Percentiles rank a stretch among this genome's conserved stretches.
Evolutionary conservation across 345 rosid species (phyloP).

Genomic region (Cardamine occulta): DNA sequence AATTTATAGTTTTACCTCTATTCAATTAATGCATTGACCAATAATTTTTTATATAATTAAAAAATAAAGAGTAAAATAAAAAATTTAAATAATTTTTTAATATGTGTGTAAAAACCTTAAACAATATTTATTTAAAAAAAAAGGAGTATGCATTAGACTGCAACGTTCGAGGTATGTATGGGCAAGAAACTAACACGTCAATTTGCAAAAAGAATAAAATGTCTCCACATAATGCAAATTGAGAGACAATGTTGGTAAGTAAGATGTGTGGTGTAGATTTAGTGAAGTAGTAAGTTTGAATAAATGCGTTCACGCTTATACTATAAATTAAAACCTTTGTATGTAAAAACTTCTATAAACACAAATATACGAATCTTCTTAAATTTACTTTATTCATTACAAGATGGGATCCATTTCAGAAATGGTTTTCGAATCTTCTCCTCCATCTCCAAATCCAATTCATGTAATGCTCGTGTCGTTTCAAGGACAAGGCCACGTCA

Average conservation of each 20-base stretch:
- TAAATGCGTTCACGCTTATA: neutral
- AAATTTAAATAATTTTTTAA: too few relatives aligned
- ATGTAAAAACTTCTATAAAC: neutral
- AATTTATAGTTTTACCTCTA: too few relatives aligned
- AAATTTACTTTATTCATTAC: neutral
- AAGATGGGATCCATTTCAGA: conserved; percentile 25
- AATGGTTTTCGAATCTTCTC: conserved; percentile 6
- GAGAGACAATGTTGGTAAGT: neutral
- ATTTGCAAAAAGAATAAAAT: neutral
- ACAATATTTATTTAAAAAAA: too few relatives aligned
- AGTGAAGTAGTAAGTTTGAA: neutral
- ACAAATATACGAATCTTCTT: neutral
- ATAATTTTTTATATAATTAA: too few relatives aligned
- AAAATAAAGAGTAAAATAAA: too few relatives aligned
- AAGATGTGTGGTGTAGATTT: conserved; percentile 28
- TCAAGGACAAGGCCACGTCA: conserved; percentile 79
- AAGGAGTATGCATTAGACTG: neutral
- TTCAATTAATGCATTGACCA: too few relatives aligned
- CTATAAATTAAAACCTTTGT: neutral
- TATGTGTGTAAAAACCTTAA: too few relatives aligned
- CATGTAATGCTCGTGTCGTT: conserved; percentile 79
- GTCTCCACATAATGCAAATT: neutral
- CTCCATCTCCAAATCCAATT: neutral
- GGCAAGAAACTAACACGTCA: conserved; percentile 21
- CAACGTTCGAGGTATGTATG: neutral